Evolutionary conservation across 73 alveolate species (phyloP).

Genomic region (Uronychia binucleata): DNA sequence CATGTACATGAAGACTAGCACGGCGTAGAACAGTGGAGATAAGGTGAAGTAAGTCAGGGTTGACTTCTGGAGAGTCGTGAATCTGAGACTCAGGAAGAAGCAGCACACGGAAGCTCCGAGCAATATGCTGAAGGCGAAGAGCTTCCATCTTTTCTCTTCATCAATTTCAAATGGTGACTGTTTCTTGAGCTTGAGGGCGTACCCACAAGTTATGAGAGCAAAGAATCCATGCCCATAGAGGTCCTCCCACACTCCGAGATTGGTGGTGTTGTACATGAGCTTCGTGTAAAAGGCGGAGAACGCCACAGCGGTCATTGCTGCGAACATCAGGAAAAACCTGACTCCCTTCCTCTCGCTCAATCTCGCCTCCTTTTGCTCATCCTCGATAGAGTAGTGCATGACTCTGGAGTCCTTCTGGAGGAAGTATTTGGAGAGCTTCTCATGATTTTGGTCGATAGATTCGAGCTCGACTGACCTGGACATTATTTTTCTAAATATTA

Average conservation of each 20-base stretch:
- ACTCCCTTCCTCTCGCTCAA: conserved; percentile 1
- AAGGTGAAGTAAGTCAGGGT: background rate
- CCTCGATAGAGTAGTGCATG: background rate
- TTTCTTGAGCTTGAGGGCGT: background rate
- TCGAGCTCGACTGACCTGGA: background rate
- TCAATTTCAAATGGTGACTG: background rate
- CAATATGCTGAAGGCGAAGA: background rate
- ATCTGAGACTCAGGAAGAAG: background rate
- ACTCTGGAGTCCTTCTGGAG: background rate
- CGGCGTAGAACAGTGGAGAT: background rate
- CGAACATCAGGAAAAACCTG: background rate
- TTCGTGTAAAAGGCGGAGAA: background rate
- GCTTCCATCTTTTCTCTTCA: background rate
- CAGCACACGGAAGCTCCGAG: background rate
- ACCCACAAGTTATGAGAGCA: background rate
- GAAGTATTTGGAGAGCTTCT: background rate
- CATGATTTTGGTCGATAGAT: background rate
- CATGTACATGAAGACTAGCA: background rate
- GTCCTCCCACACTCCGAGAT: background rate
- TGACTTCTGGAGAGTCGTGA: background rate
- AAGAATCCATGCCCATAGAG: background rate
- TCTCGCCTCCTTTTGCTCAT: background rate
- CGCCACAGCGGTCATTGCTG: background rate
- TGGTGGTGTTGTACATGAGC: background rate
- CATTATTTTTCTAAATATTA: background rate